Percentiles rank a stretch among this genome's conserved stretches.
These are phyloP conservation scores for Wickerhamomyces rabaulensis DNA, from an alignment of 805 yeast genomes.

Conservation along the genomic window DNA sequence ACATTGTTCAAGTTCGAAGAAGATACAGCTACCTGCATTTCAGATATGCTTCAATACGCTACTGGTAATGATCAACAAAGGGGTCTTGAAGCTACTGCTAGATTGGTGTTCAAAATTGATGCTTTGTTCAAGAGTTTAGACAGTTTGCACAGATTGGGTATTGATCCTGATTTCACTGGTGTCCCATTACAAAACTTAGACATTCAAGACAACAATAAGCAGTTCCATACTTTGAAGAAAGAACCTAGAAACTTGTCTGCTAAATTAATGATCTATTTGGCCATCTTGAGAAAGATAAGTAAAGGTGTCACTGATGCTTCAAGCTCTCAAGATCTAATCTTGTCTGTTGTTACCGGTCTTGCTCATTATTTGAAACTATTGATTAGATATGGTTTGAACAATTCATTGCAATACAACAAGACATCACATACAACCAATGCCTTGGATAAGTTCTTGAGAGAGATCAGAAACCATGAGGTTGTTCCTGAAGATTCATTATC, in stretches of 20 bases:
- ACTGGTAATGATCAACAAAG: conserved; percentile 63
- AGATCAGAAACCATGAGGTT: conserved; percentile 42
- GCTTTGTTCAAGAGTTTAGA: conserved; percentile 76
- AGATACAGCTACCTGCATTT: conserved; percentile 79
- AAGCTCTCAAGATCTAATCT: conserved; percentile 54
- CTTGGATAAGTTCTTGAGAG: conserved; percentile 55
- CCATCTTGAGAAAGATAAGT: conserved; percentile 63
- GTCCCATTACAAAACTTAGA: conserved; percentile 5
- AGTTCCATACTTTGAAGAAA: conserved; percentile 18
- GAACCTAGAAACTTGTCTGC: conserved; percentile 81
- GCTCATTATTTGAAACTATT: conserved; percentile 89
- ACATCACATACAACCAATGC: conserved; percentile 53
- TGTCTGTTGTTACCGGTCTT: conserved; percentile 80
- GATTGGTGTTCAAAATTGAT: conserved; percentile 67
- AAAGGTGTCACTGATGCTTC: conserved; percentile 27
- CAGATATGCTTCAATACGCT: conserved; percentile 85
- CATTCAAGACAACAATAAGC: conserved; percentile 7
- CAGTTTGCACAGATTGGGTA: conserved; percentile 30
- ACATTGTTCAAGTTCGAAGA: conserved; percentile 87
- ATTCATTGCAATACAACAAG: conserved; percentile 67
- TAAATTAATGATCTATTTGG: conserved; percentile 83
- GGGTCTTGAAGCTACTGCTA: conserved; percentile 68
- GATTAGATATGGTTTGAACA: conserved; percentile 72
- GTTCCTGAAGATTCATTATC: conserved; percentile 29
- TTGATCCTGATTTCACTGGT: conserved; percentile 11